These are phyloP conservation scores for Leccinum pachyderme DNA, from an alignment of 1,284 basidiomycete genomes.

Conservation along the genomic window DNA sequence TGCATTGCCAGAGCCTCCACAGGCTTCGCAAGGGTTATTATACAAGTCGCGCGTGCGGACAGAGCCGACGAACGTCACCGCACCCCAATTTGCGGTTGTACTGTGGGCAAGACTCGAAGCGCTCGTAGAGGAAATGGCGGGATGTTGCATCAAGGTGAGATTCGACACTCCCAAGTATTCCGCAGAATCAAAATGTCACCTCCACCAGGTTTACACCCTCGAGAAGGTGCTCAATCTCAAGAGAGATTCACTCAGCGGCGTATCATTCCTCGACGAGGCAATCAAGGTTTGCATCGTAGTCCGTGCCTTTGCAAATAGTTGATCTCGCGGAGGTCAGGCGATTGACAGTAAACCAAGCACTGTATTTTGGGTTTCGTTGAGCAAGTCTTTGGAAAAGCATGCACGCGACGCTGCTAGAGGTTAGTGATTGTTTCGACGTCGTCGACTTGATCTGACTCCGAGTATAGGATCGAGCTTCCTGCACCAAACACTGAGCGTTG, in stretches of 20 bases:
- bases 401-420: constrained; percentile 75
- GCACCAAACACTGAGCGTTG: constrained; percentile 80
- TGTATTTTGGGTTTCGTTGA: constrained; percentile 87
- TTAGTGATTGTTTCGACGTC: constrained; percentile 32
- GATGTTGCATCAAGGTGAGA: constrained; percentile 83
- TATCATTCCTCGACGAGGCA: constrained; percentile 85
- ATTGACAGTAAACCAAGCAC: constrained; percentile 89
- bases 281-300: constrained; percentile 65
- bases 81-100: constrained; percentile 77
- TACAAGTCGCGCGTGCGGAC: constrained; percentile 82
- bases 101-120: constrained; percentile 83
- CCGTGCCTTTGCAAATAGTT: not conserved
- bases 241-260: constrained; percentile 74
- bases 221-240: constrained; percentile 92
- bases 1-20: constrained; percentile 21
- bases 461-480: constrained; percentile 73
- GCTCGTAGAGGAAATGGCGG: constrained; percentile 86
- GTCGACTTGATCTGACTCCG: constrained; percentile 1
- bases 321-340: constrained; percentile 41
- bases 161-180: not conserved
- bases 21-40: constrained; percentile 40
- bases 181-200: not conserved
- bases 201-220: constrained; percentile 81
- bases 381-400: constrained; percentile 77
- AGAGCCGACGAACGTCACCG: constrained; percentile 80